These are phyloP conservation scores for Trichoderma brevicompactum DNA, from an alignment of 2,329 filamentous ascomycete genomes.

Conservation along the genomic window DNA sequence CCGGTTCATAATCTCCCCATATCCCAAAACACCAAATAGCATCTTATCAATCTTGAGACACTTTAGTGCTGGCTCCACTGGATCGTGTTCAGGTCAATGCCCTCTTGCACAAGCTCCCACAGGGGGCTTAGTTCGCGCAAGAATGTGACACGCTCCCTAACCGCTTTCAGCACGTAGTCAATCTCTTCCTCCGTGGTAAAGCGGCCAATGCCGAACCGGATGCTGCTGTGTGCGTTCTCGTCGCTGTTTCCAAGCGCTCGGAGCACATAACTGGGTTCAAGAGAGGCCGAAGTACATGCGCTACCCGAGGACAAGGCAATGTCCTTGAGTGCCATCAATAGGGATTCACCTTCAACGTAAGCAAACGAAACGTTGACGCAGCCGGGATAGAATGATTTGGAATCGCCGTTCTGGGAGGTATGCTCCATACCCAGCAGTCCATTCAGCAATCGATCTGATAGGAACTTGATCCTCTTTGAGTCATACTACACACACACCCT, in stretches of 20 bases:
- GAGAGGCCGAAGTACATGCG: constrained; percentile 93
- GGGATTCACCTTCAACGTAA: constrained; percentile 96
- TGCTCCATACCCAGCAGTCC: constrained; percentile 90
- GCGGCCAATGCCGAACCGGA: constrained; percentile 93
- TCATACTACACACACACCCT: constrained; percentile 72
- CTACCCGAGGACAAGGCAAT: constrained; percentile 96
- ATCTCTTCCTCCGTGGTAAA: constrained; percentile 96
- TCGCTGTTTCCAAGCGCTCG: constrained; percentile 94
- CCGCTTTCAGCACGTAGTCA: constrained; percentile 95
- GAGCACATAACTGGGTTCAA: constrained; percentile 95
- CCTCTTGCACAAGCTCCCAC: constrained; percentile 98
- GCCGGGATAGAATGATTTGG: constrained; percentile 84
- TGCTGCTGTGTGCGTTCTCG: constrained; percentile 96
- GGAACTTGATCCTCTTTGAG: constrained; percentile 75
- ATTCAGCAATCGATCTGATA: constrained; percentile 82
- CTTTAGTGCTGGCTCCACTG: constrained; percentile 94
- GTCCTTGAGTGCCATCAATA: constrained; percentile 97
- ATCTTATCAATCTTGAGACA: background rate
- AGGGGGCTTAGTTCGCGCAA: constrained; percentile 91
- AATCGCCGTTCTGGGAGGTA: constrained; percentile 86
- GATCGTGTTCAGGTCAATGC: constrained; percentile 92
- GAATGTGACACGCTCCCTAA: constrained; percentile 87
- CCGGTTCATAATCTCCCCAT: background rate
- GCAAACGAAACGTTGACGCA: constrained; percentile 99
- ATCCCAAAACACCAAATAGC: constrained; percentile 1